phyloP scores from a whole-genome alignment of 208 protist species.

The Trichomonas gallinae region DNA sequence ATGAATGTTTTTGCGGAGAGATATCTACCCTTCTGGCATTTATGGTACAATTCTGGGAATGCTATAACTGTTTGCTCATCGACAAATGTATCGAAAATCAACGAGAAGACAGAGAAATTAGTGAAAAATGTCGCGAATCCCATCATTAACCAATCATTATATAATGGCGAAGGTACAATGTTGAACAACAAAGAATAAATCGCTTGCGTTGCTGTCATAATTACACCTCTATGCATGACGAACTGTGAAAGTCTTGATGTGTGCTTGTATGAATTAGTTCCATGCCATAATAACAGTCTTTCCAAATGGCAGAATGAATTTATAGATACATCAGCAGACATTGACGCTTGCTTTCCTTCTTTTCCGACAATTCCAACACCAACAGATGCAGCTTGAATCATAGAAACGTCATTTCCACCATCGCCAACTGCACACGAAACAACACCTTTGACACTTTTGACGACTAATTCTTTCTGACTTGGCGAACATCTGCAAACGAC shows the following conservation, averaged over 20 bases:
- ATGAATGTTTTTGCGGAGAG: conserved; percentile 65
- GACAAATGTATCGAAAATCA: conserved; percentile 88
- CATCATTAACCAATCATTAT: conserved; percentile 73
- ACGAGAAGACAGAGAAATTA: conserved; percentile 83
- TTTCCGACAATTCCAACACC: conserved; percentile 87
- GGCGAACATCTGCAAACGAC: conserved; percentile 83
- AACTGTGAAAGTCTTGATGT: conserved; percentile 59
- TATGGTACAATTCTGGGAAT: conserved; percentile 88
- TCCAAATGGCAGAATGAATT: conserved; percentile 51
- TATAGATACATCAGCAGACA: conserved; percentile 92
- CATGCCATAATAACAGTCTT: conserved; percentile 58
- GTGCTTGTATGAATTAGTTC: conserved; percentile 54
- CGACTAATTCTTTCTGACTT: conserved; percentile 88
- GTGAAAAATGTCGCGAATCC: conserved; percentile 91
- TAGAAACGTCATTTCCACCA: conserved; percentile 90
- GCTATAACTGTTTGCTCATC: conserved; percentile 64
- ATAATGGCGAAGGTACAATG: conserved; percentile 82
- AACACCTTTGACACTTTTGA: conserved; percentile 57
- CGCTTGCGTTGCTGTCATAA: conserved; percentile 81
- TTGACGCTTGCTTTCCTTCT: conserved; percentile 87
- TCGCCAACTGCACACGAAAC: conserved; percentile 73
- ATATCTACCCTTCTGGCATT: conserved; percentile 75
- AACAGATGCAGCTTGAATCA: conserved; percentile 75
- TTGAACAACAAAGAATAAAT: conserved; percentile 89
- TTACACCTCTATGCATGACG: conserved; percentile 91